phyloP scores from a whole-genome alignment of 108 stramenopile genomes.

The Nitzschia sp. region DNA sequence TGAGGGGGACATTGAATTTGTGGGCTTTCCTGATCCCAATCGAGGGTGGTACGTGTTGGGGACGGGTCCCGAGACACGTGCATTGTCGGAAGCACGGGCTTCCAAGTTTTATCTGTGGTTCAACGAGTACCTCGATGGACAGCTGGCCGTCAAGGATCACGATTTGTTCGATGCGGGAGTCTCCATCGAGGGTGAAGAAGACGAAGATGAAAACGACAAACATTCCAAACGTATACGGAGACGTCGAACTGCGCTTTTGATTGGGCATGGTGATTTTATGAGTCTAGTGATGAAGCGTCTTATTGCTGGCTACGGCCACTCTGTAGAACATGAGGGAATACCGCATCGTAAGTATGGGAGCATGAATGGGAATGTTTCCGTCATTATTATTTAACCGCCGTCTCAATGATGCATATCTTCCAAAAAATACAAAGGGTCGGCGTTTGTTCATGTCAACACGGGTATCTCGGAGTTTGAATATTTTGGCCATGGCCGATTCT shows the following conservation, averaged over 20 bases:
- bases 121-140: constrained; percentile 65
- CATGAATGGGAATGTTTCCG: background rate
- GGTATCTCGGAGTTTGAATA: constrained; percentile 80
- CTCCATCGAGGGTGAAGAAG: constrained; percentile 56
- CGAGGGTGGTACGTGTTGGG: constrained; percentile 71
- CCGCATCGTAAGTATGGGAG: constrained; percentile 38
- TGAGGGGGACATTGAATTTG: constrained; percentile 29
- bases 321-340: constrained; percentile 52
- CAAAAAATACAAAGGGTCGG: constrained; percentile 45
- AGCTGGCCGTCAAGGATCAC: constrained; percentile 27
- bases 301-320: constrained; percentile 70
- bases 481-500: constrained; percentile 73
- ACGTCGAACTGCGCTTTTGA: constrained; percentile 55
- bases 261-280: constrained; percentile 85
- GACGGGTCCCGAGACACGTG: constrained; percentile 62
- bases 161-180: constrained; percentile 82
- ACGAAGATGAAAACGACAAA: constrained; percentile 57
- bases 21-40: constrained; percentile 48
- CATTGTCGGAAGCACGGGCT: constrained; percentile 61
- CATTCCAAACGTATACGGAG: constrained; percentile 35
- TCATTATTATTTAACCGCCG: background rate
- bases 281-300: constrained; percentile 66
- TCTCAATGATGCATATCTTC: background rate
- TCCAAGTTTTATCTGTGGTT: constrained; percentile 77
- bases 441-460: constrained; percentile 80